Conservation (phyloP, 2,329 filamentous ascomycete genomes). For the Botrytis aclada region DNA sequence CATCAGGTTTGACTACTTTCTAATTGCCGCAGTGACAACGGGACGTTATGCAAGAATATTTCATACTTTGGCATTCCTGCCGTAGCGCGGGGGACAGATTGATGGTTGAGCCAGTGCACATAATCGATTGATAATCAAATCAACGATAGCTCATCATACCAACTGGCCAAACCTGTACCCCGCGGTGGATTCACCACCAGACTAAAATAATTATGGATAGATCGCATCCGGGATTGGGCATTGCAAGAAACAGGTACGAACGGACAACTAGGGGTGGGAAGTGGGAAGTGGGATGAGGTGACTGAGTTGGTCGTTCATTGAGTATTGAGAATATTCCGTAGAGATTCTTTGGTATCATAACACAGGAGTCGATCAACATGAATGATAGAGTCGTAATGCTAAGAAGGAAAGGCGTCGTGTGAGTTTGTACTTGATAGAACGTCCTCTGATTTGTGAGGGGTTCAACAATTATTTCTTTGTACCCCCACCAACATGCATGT, state of each 20-base stretch:
- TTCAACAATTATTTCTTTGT: not conserved
- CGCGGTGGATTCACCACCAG: conserved; percentile 1
- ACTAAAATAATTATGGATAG: conserved; percentile 10
- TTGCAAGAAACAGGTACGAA: not conserved
- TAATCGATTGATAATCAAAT: conserved; percentile 11
- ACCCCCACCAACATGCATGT: not conserved
- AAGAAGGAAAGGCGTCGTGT: not conserved
- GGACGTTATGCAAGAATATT: not conserved
- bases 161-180: conserved; percentile 9
- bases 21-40: not conserved
- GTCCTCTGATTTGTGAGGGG: not conserved
- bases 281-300: not conserved
- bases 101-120: not conserved
- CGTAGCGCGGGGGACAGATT: not conserved
- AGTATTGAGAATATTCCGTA: not conserved
- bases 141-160: conserved; percentile 1
- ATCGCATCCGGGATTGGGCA: conserved; percentile 3
- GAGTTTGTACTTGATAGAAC: not conserved
- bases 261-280: not conserved
- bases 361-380: not conserved
- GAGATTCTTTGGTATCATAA: not conserved
- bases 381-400: not conserved
- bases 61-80: not conserved
- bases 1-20: not conserved
- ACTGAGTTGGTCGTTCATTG: not conserved